Conservation (phyloP, 305 asterid species). For the Plantago coronopus region DNA sequence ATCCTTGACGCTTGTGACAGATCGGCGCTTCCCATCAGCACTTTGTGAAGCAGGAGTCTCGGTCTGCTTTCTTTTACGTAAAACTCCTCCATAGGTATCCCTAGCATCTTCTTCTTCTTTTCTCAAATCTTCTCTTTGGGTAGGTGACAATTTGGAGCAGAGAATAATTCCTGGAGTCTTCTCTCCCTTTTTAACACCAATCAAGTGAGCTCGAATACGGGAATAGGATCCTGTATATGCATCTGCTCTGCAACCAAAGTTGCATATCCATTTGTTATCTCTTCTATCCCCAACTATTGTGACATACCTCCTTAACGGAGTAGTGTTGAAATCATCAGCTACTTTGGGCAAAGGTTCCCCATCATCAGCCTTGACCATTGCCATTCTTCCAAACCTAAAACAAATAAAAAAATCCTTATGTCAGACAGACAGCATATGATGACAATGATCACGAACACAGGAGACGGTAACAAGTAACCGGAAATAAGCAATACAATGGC, state of each 20-base stretch:
- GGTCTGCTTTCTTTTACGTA: slow-evolving; percentile 1
- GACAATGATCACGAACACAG: not conserved
- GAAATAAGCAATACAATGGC: too few species aligned
- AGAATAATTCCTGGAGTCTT: slow-evolving; percentile 3
- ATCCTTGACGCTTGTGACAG: not conserved
- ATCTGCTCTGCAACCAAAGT: slow-evolving; percentile 10
- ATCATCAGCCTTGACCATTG: not conserved
- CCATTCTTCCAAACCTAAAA: not conserved
- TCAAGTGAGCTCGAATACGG: slow-evolving; percentile 8
- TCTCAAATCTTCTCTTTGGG: slow-evolving; percentile 5
- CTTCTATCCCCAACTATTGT: not conserved
- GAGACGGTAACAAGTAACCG: not conserved
- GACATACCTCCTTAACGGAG: slow-evolving; percentile 10
- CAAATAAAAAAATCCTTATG: not conserved
- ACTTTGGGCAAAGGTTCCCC: not conserved
- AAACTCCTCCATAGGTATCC: slow-evolving; percentile 8
- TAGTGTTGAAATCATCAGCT: not conserved
- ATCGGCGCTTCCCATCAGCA: not conserved
- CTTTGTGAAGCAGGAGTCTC: not conserved
- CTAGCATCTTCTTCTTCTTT: slow-evolving; percentile 16
- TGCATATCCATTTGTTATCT: slow-evolving; percentile 15
- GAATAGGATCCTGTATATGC: slow-evolving; percentile 8
- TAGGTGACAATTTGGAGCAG: slow-evolving; percentile 5
- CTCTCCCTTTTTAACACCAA: slow-evolving; percentile 5
- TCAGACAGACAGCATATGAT: not conserved